These are phyloP conservation scores for Neofusicoccum sp. DNA, from an alignment of 2,329 filamentous ascomycete genomes.

Conservation along the genomic window DNA sequence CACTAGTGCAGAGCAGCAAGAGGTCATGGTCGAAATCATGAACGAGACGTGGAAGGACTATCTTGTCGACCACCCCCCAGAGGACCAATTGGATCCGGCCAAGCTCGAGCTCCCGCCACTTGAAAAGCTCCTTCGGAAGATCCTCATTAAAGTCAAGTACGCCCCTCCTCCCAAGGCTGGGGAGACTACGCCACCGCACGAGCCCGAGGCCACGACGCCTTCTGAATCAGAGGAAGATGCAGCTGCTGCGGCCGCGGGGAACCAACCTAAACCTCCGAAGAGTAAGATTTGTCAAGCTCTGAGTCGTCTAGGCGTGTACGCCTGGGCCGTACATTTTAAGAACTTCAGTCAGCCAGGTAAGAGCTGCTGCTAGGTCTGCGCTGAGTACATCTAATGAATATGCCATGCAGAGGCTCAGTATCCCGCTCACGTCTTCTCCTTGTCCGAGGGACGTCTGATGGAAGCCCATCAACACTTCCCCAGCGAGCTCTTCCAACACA, in stretches of 20 bases:
- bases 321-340: conserved; percentile 77
- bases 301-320: conserved; percentile 78
- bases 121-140: conserved; percentile 73
- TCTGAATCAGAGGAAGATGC: conserved; percentile 41
- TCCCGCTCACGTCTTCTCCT: conserved; percentile 63
- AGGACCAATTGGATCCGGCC: conserved; percentile 42
- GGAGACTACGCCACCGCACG: conserved; percentile 19
- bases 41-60: conserved; percentile 77
- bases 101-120: conserved; percentile 56
- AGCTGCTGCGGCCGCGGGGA: conserved; percentile 16
- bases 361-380: conserved; percentile 24
- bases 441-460: conserved; percentile 63
- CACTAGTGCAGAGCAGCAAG: conserved; percentile 76
- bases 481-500: conserved; percentile 71
- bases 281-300: conserved; percentile 67
- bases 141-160: conserved; percentile 58
- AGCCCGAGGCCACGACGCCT: conserved; percentile 29
- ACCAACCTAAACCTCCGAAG: conserved; percentile 27
- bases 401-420: conserved; percentile 43
- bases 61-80: conserved; percentile 62
- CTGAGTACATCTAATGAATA: background rate
- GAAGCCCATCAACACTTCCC: conserved; percentile 61
- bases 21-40: conserved; percentile 93
- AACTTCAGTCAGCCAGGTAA: conserved; percentile 64
- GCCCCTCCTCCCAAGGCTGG: conserved; percentile 36